These are phyloP conservation scores for Hymenoscyphus salicellus DNA, from an alignment of 2,329 filamentous ascomycete species.

Conservation along the genomic window DNA sequence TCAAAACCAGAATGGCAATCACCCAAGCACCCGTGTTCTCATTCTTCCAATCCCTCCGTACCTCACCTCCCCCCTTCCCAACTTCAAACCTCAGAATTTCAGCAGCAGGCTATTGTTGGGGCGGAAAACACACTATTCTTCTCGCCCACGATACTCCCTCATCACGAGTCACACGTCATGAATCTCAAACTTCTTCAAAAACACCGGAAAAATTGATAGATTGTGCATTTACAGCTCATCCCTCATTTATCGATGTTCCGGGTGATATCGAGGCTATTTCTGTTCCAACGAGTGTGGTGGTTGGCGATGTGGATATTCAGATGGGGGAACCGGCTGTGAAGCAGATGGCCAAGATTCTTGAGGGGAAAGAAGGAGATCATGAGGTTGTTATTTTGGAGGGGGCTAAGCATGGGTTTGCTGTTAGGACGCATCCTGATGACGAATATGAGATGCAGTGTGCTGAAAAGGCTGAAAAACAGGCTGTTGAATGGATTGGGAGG, in stretches of 20 bases:
- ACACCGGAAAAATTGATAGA: constrained; percentile 42
- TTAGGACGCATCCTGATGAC: constrained; percentile 37
- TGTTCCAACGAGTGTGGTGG: constrained; percentile 46
- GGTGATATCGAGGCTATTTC: constrained; percentile 44
- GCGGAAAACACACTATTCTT: constrained; percentile 53
- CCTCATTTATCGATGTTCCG: constrained; percentile 47
- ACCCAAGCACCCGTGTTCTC: constrained; percentile 37
- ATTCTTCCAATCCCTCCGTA: constrained; percentile 41
- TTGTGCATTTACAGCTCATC: constrained; percentile 52
- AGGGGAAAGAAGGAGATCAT: constrained; percentile 26
- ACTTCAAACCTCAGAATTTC: constrained; percentile 43
- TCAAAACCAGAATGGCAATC: constrained; percentile 29
- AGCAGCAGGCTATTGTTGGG: constrained; percentile 62
- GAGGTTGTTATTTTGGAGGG: constrained; percentile 38
- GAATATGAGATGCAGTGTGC: constrained; percentile 35
- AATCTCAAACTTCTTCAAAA: constrained; percentile 3
- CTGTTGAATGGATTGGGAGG: constrained; percentile 37
- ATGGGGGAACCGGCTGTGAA: constrained; percentile 34
- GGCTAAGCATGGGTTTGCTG: constrained; percentile 43
- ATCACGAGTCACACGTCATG: constrained; percentile 18
- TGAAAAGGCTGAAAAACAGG: constrained; percentile 39
- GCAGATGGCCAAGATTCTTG: constrained; percentile 32
- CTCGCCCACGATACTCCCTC: constrained; percentile 43
- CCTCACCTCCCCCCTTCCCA: constrained; percentile 27
- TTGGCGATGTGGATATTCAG: constrained; percentile 46